Percentiles rank a stretch among this genome's conserved stretches.
phyloP scores from a whole-genome alignment of 345 rosid species.

The Cochlearia excelsa region DNA sequence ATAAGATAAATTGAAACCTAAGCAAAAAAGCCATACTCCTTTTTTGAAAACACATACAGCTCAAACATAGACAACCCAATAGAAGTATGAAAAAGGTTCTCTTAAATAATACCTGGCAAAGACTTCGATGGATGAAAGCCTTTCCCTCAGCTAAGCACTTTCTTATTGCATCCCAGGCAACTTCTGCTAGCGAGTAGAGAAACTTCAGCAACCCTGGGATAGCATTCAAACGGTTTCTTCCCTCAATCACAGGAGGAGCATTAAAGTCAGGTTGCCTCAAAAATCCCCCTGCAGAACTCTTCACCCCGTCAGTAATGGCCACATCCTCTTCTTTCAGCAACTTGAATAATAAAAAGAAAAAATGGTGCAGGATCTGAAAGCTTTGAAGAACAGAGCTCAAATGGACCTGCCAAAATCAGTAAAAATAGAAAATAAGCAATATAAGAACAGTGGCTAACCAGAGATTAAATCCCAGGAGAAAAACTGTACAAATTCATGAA shows the following conservation, averaged over 20 bases:
- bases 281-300: conserved; percentile 73
- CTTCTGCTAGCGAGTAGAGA: conserved; percentile 51
- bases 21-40: conserved; percentile 14
- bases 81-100: conserved; percentile 3
- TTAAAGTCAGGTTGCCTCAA: conserved; percentile 58
- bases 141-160: conserved; percentile 84
- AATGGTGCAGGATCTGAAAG: conserved; percentile 77
- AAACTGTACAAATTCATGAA: conserved; percentile 14
- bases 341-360: conserved; percentile 73
- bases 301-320: conserved; percentile 36
- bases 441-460: conserved; percentile 21
- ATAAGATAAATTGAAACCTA: conserved; percentile 21
- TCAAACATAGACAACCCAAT: conserved; percentile 13
- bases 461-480: conserved; percentile 12
- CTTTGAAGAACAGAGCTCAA: conserved; percentile 56
- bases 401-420: conserved; percentile 55
- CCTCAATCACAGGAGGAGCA: conserved; percentile 36
- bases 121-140: conserved; percentile 60
- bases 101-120: conserved; percentile 65
- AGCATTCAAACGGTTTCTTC: conserved; percentile 33
- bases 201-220: conserved; percentile 47
- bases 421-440: conserved; percentile 9
- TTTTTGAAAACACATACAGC: conserved; percentile 9
- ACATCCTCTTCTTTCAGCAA: conserved; percentile 59
- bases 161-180: conserved; percentile 60